Evolutionary conservation across 2,329 filamentous ascomycete species (phyloP).

Genomic region (Trichoderma koningiopsis): DNA sequence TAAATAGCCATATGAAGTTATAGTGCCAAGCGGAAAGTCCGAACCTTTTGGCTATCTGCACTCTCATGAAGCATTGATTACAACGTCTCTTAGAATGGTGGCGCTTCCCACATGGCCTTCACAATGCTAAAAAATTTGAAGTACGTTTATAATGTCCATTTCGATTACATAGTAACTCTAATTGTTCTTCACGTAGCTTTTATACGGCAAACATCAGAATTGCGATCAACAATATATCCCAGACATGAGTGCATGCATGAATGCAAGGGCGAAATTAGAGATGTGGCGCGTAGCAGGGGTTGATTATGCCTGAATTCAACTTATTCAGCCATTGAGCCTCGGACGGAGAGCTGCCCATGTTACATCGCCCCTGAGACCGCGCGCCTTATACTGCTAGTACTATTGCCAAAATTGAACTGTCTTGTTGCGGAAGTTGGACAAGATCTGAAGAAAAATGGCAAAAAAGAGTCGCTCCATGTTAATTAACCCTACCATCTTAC

Average conservation of each 20-base stretch:
- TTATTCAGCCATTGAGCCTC: slow-evolving; percentile 19
- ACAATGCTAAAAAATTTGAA: neutral
- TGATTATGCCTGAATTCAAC: slow-evolving; percentile 13
- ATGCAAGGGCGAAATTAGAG: neutral
- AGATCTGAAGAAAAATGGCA: neutral
- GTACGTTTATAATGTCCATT: neutral
- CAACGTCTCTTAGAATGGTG: neutral
- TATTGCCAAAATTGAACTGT: slow-evolving; percentile 7
- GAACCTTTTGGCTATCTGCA: neutral
- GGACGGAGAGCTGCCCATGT: neutral
- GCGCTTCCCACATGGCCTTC: neutral
- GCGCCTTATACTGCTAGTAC: neutral
- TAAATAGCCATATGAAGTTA: neutral
- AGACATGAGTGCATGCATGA: neutral
- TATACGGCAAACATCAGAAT: neutral
- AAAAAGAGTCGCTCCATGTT: neutral
- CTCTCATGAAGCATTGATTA: neutral
- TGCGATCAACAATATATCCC: neutral
- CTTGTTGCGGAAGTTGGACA: neutral
- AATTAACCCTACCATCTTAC: slow-evolving; percentile 4
- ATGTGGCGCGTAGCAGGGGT: neutral
- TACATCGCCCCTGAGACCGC: neutral
- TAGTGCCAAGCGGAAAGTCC: neutral
- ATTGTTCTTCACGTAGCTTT: neutral
- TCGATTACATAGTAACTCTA: neutral